phyloP scores from a whole-genome alignment of 352 stramenopile species.

The Pythium graminicola region DNA sequence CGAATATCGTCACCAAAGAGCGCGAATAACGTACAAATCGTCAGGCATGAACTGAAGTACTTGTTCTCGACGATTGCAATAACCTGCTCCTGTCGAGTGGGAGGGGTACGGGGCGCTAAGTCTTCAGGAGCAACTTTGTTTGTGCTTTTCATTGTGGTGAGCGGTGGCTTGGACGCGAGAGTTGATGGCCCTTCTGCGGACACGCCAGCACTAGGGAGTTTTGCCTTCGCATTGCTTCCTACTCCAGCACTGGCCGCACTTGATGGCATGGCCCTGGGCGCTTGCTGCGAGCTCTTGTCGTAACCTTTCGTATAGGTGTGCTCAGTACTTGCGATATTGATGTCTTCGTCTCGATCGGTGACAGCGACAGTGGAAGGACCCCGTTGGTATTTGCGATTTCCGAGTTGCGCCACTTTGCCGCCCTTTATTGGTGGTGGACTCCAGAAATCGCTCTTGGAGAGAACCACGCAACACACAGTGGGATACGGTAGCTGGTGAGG shows the following conservation, averaged over 20 bases:
- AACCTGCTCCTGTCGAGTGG: constrained; percentile 40
- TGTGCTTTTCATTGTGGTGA: constrained; percentile 32
- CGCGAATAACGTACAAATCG: constrained; percentile 77
- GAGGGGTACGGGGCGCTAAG: constrained; percentile 23
- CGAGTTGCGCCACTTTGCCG: constrained; percentile 24
- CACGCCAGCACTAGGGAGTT: constrained; percentile 5
- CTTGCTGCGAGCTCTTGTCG: constrained; percentile 6
- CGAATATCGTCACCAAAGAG: constrained; percentile 85
- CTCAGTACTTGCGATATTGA: constrained; percentile 8
- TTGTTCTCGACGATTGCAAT: constrained; percentile 61
- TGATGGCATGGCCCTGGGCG: constrained; percentile 23
- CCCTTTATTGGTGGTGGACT: constrained; percentile 18
- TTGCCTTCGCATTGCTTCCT: constrained; percentile 10
- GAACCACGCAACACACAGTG: constrained; percentile 13
- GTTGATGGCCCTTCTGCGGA: constrained; percentile 22
- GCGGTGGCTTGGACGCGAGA: constrained; percentile 15
- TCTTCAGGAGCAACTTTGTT: constrained; percentile 69
- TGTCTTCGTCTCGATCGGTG: constrained; percentile 25
- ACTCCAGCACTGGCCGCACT: constrained; percentile 19
- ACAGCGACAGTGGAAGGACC: constrained; percentile 26
- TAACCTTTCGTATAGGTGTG: constrained; percentile 3
- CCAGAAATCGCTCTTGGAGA: constrained; percentile 24
- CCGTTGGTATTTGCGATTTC: constrained; percentile 27
- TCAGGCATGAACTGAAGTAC: constrained; percentile 58
- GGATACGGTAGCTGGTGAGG: background rate